Conservation (phyloP, 2,329 filamentous ascomycete genomes). For the Xylaria hypoxylon region DNA sequence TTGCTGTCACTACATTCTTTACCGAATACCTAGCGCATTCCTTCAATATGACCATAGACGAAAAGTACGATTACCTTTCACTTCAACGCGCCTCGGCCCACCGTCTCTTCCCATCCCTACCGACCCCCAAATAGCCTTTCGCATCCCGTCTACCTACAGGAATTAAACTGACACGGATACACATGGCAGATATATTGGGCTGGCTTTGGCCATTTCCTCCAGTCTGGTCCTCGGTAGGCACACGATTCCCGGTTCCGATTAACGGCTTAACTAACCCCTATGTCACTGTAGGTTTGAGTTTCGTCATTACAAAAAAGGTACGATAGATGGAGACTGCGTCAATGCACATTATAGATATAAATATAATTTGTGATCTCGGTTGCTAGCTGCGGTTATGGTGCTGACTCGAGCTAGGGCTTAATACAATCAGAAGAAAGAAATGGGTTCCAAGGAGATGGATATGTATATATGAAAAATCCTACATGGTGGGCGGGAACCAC, state of each 20-base stretch:
- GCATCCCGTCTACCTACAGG: neutral
- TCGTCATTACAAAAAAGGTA: constrained; percentile 99
- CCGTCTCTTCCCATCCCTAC: neutral
- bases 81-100: constrained; percentile 26
- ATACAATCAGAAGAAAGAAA: constrained; percentile 91
- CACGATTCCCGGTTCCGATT: constrained; percentile 18
- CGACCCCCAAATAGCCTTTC: neutral
- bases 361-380: constrained; percentile 4
- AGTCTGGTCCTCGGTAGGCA: constrained; percentile 79
- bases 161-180: constrained; percentile 49
- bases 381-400: constrained; percentile 10
- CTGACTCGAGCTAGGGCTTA: constrained; percentile 71
- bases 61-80: constrained; percentile 55
- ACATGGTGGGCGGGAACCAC: constrained; percentile 96
- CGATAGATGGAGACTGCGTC: constrained; percentile 45
- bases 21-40: constrained; percentile 33
- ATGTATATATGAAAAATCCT: constrained; percentile 92
- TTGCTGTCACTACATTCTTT: constrained; percentile 26
- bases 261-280: constrained; percentile 32
- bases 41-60: constrained; percentile 57
- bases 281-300: constrained; percentile 79
- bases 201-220: constrained; percentile 79
- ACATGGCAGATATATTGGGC: constrained; percentile 75
- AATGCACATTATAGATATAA: neutral
- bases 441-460: constrained; percentile 97